Conservation (phyloP, 208 protist genomes). For the Willaertia magna region DNA sequence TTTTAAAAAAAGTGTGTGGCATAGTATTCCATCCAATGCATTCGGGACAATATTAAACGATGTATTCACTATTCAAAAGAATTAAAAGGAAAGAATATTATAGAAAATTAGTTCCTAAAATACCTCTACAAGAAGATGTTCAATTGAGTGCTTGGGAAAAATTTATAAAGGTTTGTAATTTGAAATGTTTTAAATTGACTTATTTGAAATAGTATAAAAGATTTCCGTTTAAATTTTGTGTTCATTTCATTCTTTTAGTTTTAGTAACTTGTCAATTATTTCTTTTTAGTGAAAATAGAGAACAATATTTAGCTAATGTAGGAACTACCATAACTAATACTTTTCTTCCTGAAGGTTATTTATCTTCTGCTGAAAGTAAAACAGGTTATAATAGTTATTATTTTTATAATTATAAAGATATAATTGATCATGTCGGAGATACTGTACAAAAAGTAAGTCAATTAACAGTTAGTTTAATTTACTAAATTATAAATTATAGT, state of each 20-base stretch:
- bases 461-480: neutral
- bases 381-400: neutral
- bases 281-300: neutral
- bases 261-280: neutral
- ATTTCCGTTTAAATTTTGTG: neutral
- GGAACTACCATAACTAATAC: neutral
- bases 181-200: neutral
- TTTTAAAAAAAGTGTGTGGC: too few relatives aligned
- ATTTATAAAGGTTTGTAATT: neutral
- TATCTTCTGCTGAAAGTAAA: neutral
- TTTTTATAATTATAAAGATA: neutral
- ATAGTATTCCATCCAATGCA: too few relatives aligned
- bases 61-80: neutral
- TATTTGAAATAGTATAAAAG: neutral
- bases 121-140: neutral
- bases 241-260: neutral
- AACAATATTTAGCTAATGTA: neutral
- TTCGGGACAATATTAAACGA: too few relatives aligned
- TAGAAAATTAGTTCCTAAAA: neutral
- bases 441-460: neutral
- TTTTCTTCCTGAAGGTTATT: neutral
- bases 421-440: neutral
- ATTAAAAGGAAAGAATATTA: neutral
- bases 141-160: neutral
- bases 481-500: too few relatives aligned